These are phyloP conservation scores for Pestalotiopsis sp. DNA, from an alignment of 2,329 filamentous ascomycete genomes.

Conservation along the genomic window DNA sequence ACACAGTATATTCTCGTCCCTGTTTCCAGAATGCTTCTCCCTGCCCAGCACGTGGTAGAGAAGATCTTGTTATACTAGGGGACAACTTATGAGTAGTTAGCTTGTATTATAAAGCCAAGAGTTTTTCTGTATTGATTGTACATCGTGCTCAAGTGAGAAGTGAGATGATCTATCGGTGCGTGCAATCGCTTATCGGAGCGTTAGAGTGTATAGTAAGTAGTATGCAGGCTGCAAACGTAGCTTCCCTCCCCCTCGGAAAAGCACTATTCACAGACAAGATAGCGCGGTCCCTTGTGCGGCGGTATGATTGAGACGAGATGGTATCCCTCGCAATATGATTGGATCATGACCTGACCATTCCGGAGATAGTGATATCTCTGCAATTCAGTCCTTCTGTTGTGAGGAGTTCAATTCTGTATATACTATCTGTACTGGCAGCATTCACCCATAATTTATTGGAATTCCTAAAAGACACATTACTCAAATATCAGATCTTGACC, in stretches of 20 bases:
- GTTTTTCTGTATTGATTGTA: no score
- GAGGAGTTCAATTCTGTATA: no score
- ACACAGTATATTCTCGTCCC: neutral
- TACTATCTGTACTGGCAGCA: no score
- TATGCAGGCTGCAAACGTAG: neutral
- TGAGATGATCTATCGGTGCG: no score
- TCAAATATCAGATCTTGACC: no score
- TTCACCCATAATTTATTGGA: no score
- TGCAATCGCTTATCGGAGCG: neutral
- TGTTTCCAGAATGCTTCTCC: neutral
- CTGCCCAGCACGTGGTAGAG: no score
- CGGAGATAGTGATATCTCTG: neutral
- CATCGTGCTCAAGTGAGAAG: no score
- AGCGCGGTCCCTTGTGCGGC: neutral
- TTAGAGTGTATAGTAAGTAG: neutral
- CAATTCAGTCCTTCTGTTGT: neutral
- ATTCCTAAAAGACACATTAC: no score
- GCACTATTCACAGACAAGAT: slow-evolving; percentile 9
- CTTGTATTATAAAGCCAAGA: no score
- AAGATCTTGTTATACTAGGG: no score
- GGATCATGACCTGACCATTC: neutral
- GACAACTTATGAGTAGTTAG: no score
- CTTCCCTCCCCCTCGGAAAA: slow-evolving; percentile 18
- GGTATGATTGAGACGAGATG: slow-evolving; percentile 1
- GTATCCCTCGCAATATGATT: neutral